Evolutionary conservation across 768 basidiomycete genomes (phyloP), one percentile per base, ranked within the genome.

Genomic region (Leccinum olivaceopallidum): DNA sequence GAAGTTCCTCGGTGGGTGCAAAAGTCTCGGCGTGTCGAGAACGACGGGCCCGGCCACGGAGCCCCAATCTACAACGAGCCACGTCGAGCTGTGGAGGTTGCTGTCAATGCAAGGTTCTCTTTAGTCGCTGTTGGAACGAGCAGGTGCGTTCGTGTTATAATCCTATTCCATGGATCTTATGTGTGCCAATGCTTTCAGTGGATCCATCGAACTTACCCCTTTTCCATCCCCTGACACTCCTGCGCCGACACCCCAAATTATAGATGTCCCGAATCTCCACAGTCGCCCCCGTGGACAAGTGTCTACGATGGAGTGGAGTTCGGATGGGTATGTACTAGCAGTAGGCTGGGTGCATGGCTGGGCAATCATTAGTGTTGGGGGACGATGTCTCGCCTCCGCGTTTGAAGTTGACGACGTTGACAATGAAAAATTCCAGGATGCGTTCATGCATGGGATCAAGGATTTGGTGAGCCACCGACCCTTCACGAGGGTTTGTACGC

Each of bases 241-340:
- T 28, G 70, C 79, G 13, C 86, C 89, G 1, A 80, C 79, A 58
- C 85, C 89, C 2, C 85, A 90, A 68, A 76, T 74, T 20, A 75
- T 93, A 53, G 75, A 84, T 24, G 73, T 89, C n/a, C 86, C 88
- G 5, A 84, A 85, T 62, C 79, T 84, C 39, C 83, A 85, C 62
- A 82, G 80, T 62, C 79, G 78, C 50, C 78, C 81, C 8, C 83
- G 80, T 5, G 92, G 92, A 1, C 75, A 81, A 44, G 85, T 94
- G 5, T 83, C 74, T 60, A 73, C 84, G 12, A 79, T 96, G 73
- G 86, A 94, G 66, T 98, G 95, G 96, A 95, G 92, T 55, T 92
- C 92, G 1, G 97, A 99, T 74, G 96, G 96, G 3, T 95, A 95
- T 75, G 93, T 92, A 6, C 79, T 99, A 12, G 95, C 95, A 36